Evolutionary conservation across 192 early-diverging fungal species (phyloP), one percentile per base, ranked within the genome.

Genomic region (Coemansia sp.): DNA sequence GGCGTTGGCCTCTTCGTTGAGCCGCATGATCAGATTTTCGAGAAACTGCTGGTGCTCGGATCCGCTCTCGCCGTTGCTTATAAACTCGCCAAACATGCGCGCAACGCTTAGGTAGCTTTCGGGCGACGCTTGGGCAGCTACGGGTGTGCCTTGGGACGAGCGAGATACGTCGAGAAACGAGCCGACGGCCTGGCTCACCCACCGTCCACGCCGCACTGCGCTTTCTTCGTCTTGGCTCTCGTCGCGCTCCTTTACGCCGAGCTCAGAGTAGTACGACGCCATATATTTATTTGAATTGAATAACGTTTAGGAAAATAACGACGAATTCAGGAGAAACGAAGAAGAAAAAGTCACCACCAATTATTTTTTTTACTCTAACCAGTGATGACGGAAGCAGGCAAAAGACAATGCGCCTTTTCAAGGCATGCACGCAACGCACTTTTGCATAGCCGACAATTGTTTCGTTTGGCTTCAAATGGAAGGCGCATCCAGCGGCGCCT

Each of bases 41-140:
- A 78, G 65, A 29, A 78, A 72, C 59, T 56, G 56, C 51, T 68
- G 75, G 62, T 78, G 75, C 11, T 54, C 65, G 2, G 75, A 58
- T 19, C 51, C 60, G 18, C 19, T 29, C 30, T 42, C 32, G 40
- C 48, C 59, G 51, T 65, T 65, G 35, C 58, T 63, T 29, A 63
- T 61, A 32, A 69, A 71, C 45, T 78, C 75, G 44, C 69, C 65
- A 60, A 62, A 78, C 46, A 62, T 50, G 2, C 75, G 60, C 0
- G 75, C 75, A 1, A 78, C 69, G 43, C 44, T 68, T 8, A 78
- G 59, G 35, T 68, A 71, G 35, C 51, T 64, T 31, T 78, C 69
- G 9, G 75, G 75, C 18, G 75, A 60, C 4, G 65, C 69, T 49
- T 57, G 53, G 5, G 62, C 62, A 2, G 65, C 46, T 4, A 78